Evolutionary conservation across 257 asterid species (phyloP), one percentile per base, ranked within the genome.

Genomic region (Penstemon barbatus): DNA sequence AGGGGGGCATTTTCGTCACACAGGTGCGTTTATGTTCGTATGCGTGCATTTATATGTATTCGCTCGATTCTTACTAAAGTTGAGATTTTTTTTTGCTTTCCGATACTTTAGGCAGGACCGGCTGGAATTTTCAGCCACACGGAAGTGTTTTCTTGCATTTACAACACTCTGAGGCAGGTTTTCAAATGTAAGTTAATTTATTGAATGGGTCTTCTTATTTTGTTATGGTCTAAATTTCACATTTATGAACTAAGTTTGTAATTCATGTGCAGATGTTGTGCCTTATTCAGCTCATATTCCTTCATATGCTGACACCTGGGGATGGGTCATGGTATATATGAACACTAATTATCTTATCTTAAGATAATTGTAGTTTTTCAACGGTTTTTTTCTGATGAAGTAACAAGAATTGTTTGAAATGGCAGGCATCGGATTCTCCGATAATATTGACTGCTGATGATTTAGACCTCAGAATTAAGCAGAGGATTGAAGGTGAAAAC

Each of bases 261-360:
- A 2, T 59, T 55, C 12, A 33, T 40, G 19, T 86, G 82, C 97
- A 92, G 98, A 92, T 85, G 98, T 89, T 61, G 91, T 89, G 65
- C 95, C 98, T 64, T 92, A 87, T 75, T 87, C 98, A 69, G 97
- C 97, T 70, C 98, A 92, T 63, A 81, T 89, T 67, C 97, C 97
- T 54, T 92, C 98, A 44, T 92, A 86, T 78, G 98, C 97, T 51
- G 98, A 92, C 80, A 89, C 91, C 38, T 92, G 98, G 98, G 98
- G 98, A 66, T 92, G 98, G 98, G 82, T 89, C 85, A 92, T 92
- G 98, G 98, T 92, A 86, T 62, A 38, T 51, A 7, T 39, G 38
- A 39, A 49, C 61, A 33, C 10, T 33, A 4, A 8, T 11, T 4
- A 62, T 4, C 4, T 7, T 56, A 54, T 71, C 44, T 55, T 38